Base-by-base conservation (phyloP, 2,329 filamentous ascomycete genomes). In the Penicillium sp. region DNA sequence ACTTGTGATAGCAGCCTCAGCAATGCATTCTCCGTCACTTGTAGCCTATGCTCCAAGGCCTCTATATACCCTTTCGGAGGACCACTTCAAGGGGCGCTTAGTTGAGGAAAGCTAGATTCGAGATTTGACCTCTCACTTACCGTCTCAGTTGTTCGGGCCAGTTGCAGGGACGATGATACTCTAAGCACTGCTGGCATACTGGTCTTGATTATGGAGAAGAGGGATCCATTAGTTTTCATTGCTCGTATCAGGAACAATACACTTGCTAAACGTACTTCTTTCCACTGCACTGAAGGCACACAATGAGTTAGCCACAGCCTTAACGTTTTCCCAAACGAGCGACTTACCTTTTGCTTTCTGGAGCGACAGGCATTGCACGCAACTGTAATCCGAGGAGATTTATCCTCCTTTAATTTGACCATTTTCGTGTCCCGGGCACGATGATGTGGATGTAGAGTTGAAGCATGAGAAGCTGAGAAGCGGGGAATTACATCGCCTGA, bases 31-130 rank as follows among this genome's bases (percentile, higher is more conserved):
- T 81, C 79, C 0, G 78, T 79, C 49, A 78, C 73, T 46, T 74
- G 71, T 1, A 81, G 71, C 39, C 78, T 72, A 24, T 77, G 69
- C 49, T 80, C 78, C 18, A 81, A 62, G 16, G 76, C 74, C 65
- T 80, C 78, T 18, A 77, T 73, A 53, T 81, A 79, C 7, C 79
- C 79, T 60, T 80, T 81, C n/a, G 78, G 74, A 6, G 79, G 79
- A 1, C 79, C 79, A 52, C 79, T 80, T 39, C 27, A 52, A 19
- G n/a, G 19, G 3, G n/a, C n/a, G 3, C 13, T 51, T 35, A 51
- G 24, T 13, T 36, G 44, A 7, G 31, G 6, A 10, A 10, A 18
- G 2, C 22, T 18, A n/a, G 14, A 39, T 49, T 37, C 35, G 19
- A 13, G 11, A 16, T 44, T 31, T 19, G 13, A 44, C 19, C 24